phyloP scores from a whole-genome alignment of 2,329 filamentous ascomycete genomes.

The Sphaerulina populicola region DNA sequence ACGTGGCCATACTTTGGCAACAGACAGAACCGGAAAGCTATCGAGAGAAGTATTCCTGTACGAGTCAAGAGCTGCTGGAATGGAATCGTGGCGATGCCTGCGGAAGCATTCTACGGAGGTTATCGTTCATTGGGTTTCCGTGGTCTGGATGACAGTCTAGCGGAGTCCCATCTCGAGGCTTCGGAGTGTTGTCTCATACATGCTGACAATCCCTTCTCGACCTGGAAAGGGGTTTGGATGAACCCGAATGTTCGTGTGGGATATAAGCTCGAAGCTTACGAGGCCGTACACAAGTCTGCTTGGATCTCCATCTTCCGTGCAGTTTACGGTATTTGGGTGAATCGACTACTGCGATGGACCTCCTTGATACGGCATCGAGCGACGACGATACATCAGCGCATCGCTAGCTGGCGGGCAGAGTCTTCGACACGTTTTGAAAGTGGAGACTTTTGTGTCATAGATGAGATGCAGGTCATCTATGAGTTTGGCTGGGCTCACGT shows the following conservation, averaged over 20 bases:
- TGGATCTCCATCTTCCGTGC: constrained; percentile 36
- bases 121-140: constrained; percentile 50
- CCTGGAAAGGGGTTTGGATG: constrained; percentile 51
- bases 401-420: constrained; percentile 15
- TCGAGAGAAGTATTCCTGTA: constrained; percentile 47
- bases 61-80: constrained; percentile 62
- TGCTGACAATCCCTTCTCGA: constrained; percentile 56
- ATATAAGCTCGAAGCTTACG: constrained; percentile 51
- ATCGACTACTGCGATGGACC: constrained; percentile 45
- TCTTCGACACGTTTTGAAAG: constrained; percentile 28
- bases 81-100: constrained; percentile 44
- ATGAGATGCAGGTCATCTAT: constrained; percentile 28
- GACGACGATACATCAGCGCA: constrained; percentile 19
- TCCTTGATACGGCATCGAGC: constrained; percentile 31
- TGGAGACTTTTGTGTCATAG: constrained; percentile 25
- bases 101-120: constrained; percentile 46
- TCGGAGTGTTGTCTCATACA: constrained; percentile 73
- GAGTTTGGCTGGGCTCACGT: constrained; percentile 28
- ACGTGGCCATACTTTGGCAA: constrained; percentile 55
- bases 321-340: constrained; percentile 51
- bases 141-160: constrained; percentile 54
- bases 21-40: constrained; percentile 44
- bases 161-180: constrained; percentile 57
- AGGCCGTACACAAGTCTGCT: constrained; percentile 35
- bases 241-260: constrained; percentile 63